Percentiles rank a stretch among this genome's conserved stretches.
These are phyloP conservation scores for Stachybotrys chartarum DNA, from an alignment of 2,329 filamentous ascomycete species.

Conservation along the genomic window DNA sequence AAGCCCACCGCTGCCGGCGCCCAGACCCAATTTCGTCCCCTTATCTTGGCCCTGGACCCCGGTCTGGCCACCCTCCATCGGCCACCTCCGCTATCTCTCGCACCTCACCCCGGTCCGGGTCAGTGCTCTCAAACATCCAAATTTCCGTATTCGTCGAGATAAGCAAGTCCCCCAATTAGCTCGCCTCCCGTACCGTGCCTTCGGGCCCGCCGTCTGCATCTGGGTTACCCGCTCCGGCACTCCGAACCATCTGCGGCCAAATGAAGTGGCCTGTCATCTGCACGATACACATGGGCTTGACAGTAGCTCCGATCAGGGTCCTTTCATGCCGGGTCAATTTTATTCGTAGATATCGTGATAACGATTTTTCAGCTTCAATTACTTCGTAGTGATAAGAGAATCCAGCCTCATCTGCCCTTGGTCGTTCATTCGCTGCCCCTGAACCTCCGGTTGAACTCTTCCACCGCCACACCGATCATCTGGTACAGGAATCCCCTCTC, in stretches of 20 bases:
- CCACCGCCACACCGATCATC: slow-evolving; percentile 59
- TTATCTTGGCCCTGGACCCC: not conserved
- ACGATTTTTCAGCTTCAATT: not conserved
- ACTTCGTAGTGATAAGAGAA: not conserved
- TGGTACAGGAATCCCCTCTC: slow-evolving; percentile 55
- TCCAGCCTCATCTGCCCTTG: not conserved
- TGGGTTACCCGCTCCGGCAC: not conserved
- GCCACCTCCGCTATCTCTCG: not conserved
- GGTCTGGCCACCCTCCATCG: not conserved
- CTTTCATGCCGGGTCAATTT: not conserved
- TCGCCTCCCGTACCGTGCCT: not conserved
- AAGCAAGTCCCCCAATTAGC: not conserved
- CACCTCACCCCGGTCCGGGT: not conserved
- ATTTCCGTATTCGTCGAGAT: not conserved
- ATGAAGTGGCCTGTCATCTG: not conserved
- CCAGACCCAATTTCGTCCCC: not conserved
- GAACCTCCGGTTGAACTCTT: slow-evolving; percentile 60
- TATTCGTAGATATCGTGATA: not conserved
- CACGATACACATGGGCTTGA: not conserved
- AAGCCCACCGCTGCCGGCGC: too few relatives aligned
- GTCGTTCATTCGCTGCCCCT: slow-evolving; percentile 26
- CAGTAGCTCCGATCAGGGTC: not conserved
- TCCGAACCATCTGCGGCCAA: not conserved
- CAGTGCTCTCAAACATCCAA: too few relatives aligned
- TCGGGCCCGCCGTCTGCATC: not conserved